phyloP scores from a whole-genome alignment of 2,329 filamentous ascomycete genomes.

The Colletotrichum somersetense region DNA sequence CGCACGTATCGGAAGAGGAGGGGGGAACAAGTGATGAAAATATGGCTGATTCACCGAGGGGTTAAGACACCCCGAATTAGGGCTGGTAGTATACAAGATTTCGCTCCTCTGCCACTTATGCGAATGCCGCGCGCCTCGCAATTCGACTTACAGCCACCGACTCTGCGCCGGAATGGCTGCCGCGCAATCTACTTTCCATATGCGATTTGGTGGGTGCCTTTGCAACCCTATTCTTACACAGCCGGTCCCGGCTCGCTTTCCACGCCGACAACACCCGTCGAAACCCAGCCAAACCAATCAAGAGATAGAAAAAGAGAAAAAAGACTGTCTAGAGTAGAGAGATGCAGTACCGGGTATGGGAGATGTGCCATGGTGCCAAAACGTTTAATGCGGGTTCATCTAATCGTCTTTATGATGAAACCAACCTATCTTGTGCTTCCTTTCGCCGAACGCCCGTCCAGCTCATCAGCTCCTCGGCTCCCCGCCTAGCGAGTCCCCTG shows the following conservation, averaged over 20 bases:
- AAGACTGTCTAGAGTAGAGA: constrained; percentile 40
- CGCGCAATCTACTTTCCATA: constrained; percentile 20
- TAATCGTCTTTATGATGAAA: constrained; percentile 25
- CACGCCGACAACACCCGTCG: constrained; percentile 1
- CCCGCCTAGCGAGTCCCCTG: not conserved
- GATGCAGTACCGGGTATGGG: constrained; percentile 24
- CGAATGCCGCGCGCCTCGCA: constrained; percentile 11
- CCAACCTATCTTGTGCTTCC: not conserved
- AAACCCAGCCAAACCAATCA: constrained; percentile 10
- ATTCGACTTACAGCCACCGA: constrained; percentile 3
- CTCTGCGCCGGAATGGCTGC: constrained; percentile 5
- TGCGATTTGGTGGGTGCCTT: constrained; percentile 16
- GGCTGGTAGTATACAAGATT: constrained; percentile 37
- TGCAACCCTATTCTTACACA: constrained; percentile 41
- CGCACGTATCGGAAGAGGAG: not conserved
- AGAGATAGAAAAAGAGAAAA: constrained; percentile 8
- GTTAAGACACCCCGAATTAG: constrained; percentile 2
- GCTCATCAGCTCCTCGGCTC: not conserved
- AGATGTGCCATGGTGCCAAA: constrained; percentile 12
- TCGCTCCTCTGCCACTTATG: constrained; percentile 25
- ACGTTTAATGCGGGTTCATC: constrained; percentile 35
- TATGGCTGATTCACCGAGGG: constrained; percentile 25
- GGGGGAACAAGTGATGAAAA: constrained; percentile 16
- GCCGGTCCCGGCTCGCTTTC: constrained; percentile 22
- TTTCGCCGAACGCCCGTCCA: constrained; percentile 8